These are phyloP conservation scores for Kodamaea sagamina DNA, from an alignment of 805 yeast species.

Conservation along the genomic window DNA sequence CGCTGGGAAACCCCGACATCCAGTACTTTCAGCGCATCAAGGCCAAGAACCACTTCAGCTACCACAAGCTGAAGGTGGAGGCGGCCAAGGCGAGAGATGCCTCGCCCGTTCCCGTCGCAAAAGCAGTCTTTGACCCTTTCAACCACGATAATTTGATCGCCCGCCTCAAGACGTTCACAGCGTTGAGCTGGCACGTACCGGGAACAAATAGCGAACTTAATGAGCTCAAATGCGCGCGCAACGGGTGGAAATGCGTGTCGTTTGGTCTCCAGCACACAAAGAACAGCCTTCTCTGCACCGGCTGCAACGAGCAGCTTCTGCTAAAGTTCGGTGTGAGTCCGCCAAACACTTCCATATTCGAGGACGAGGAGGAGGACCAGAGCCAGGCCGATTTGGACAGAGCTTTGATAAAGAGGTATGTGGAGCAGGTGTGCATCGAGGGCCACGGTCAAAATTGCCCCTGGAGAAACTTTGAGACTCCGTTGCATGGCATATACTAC, in stretches of 20 bases:
- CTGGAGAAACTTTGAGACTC: constrained; percentile 40
- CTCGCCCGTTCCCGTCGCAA: not conserved
- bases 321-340: constrained; percentile 26
- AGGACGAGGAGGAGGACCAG: not conserved
- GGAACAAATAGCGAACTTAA: constrained; percentile 25
- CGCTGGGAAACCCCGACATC: constrained; percentile 36
- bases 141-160: constrained; percentile 34
- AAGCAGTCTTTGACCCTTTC: constrained; percentile 39
- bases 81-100: constrained; percentile 8
- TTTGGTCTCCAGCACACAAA: constrained; percentile 22
- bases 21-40: constrained; percentile 40
- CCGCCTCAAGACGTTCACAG: constrained; percentile 46
- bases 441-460: constrained; percentile 38
- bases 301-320: constrained; percentile 32
- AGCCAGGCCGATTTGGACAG: constrained; percentile 4
- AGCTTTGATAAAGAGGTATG: constrained; percentile 27
- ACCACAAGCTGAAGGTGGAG: constrained; percentile 32
- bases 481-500: constrained; percentile 36
- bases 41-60: constrained; percentile 37
- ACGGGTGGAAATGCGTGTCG: constrained; percentile 55
- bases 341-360: not conserved
- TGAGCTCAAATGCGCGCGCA: constrained; percentile 50
- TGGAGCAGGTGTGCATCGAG: constrained; percentile 22
- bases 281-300: constrained; percentile 37
- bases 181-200: constrained; percentile 50